phyloP scores from a whole-genome alignment of 495 filamentous ascomycete species.

The Copromyces sp. region DNA sequence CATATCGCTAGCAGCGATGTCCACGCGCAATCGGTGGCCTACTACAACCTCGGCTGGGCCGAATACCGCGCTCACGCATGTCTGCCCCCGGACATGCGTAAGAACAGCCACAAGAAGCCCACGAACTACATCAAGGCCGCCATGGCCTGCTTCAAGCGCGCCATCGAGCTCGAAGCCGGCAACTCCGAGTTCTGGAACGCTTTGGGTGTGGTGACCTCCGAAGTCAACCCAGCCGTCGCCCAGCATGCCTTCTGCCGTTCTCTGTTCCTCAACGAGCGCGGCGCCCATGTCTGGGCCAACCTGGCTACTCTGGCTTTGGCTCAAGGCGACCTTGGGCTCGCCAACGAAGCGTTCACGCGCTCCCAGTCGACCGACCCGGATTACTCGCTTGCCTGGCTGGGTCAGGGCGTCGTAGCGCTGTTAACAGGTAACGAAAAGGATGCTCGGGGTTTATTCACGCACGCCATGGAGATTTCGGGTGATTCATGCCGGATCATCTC shows the following conservation, averaged over 20 bases:
- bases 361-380: conserved; percentile 92
- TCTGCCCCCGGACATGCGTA: conserved; percentile 36
- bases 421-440: conserved; percentile 62
- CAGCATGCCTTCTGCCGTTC: conserved; percentile 94
- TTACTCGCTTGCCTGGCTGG: conserved; percentile 85
- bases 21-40: conserved; percentile 89
- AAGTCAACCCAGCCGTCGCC: conserved; percentile 73
- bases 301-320: conserved; percentile 77
- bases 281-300: conserved; percentile 79
- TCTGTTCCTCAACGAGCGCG: conserved; percentile 82
- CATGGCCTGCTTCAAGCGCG: conserved; percentile 87
- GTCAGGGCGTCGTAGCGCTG: conserved; percentile 77
- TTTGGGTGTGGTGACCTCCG: conserved; percentile 79
- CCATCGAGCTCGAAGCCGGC: conserved; percentile 90
- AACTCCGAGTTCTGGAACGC: conserved; percentile 98
- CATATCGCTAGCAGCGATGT: conserved; percentile 59
- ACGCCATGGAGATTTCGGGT: conserved; percentile 86
- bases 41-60: conserved; percentile 93
- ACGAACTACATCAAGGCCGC: conserved; percentile 67
- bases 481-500: conserved; percentile 60
- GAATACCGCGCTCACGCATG: conserved; percentile 73
- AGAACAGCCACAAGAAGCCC: conserved; percentile 37
- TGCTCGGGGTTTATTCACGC: conserved; percentile 77
- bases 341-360: conserved; percentile 79
- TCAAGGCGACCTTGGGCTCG: conserved; percentile 70